phyloP scores from a whole-genome alignment of 176 grass and related monocot species.

The Musa beccarii region DNA sequence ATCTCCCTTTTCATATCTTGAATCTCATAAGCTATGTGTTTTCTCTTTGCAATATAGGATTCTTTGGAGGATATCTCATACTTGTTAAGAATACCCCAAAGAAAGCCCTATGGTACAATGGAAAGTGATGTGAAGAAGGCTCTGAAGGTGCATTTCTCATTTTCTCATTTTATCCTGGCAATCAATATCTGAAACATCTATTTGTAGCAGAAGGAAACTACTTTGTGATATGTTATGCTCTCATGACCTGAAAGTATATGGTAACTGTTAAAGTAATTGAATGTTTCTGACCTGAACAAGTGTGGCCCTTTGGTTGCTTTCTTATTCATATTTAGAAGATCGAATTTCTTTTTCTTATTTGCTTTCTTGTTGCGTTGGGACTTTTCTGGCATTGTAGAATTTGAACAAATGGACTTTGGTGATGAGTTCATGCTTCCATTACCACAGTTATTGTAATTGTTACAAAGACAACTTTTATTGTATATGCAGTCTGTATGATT shows the following conservation, averaged over 20 bases:
- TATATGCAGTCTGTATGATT: too few species aligned
- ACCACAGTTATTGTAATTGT: too few species aligned
- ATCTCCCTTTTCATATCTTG: background rate
- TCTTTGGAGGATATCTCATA: constrained; percentile 94
- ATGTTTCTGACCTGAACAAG: background rate
- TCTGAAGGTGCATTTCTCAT: constrained; percentile 44
- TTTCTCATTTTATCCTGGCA: background rate
- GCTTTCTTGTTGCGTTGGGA: too few species aligned
- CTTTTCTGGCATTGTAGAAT: too few species aligned
- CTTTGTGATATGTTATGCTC: background rate
- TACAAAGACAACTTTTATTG: too few species aligned
- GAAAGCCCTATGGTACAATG: constrained; percentile 87
- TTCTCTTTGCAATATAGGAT: constrained; percentile 33
- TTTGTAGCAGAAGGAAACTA: background rate
- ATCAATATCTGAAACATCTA: background rate
- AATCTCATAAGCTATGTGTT: background rate
- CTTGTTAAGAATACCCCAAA: constrained; percentile 85
- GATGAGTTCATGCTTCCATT: too few species aligned
- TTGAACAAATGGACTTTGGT: too few species aligned
- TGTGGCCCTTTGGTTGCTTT: background rate
- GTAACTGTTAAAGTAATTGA: background rate
- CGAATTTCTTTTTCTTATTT: background rate
- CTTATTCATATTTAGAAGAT: background rate
- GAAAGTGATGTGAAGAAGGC: constrained; percentile 80
- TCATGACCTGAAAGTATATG: background rate